phyloP scores from a whole-genome alignment of 352 stramenopile species.

The Globisporangium camurandrum region DNA sequence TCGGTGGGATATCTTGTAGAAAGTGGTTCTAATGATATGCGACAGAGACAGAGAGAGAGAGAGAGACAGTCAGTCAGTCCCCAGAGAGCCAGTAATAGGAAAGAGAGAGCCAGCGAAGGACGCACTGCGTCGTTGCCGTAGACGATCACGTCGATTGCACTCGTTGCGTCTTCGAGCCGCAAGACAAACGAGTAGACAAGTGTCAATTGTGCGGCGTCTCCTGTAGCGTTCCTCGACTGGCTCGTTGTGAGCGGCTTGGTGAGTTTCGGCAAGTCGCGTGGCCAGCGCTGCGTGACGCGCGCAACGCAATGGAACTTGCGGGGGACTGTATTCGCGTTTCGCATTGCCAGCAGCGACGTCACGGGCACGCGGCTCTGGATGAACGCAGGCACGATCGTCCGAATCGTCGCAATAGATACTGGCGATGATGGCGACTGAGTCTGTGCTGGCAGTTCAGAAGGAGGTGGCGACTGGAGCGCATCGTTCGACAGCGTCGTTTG shows the following conservation, averaged over 20 bases:
- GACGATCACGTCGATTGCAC: slow-evolving; percentile 54
- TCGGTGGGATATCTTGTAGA: slow-evolving; percentile 58
- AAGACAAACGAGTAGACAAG: slow-evolving; percentile 69
- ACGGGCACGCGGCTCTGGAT: slow-evolving; percentile 43
- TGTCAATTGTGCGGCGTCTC: too few relatives aligned
- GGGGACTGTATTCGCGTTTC: slow-evolving; percentile 22
- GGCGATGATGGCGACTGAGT: background rate
- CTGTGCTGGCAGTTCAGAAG: background rate
- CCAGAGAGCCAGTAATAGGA: too few relatives aligned
- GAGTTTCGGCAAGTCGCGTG: slow-evolving; percentile 35
- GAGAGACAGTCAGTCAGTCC: background rate
- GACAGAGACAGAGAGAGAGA: slow-evolving; percentile 1
- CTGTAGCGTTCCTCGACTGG: slow-evolving; percentile 4
- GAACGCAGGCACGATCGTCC: slow-evolving; percentile 33
- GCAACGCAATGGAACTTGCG: slow-evolving; percentile 64
- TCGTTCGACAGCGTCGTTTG: too few relatives aligned
- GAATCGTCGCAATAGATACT: slow-evolving; percentile 6
- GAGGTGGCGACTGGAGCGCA: too few relatives aligned
- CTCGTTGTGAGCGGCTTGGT: slow-evolving; percentile 18
- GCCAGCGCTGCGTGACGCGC: slow-evolving; percentile 38
- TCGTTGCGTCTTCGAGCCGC: slow-evolving; percentile 36
- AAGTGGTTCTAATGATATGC: slow-evolving; percentile 43
- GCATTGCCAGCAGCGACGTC: slow-evolving; percentile 28
- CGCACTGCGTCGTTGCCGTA: slow-evolving; percentile 66
- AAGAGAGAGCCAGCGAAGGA: too few relatives aligned